phyloP scores from a whole-genome alignment of 1,284 basidiomycete genomes.

The Mycena sp. region DNA sequence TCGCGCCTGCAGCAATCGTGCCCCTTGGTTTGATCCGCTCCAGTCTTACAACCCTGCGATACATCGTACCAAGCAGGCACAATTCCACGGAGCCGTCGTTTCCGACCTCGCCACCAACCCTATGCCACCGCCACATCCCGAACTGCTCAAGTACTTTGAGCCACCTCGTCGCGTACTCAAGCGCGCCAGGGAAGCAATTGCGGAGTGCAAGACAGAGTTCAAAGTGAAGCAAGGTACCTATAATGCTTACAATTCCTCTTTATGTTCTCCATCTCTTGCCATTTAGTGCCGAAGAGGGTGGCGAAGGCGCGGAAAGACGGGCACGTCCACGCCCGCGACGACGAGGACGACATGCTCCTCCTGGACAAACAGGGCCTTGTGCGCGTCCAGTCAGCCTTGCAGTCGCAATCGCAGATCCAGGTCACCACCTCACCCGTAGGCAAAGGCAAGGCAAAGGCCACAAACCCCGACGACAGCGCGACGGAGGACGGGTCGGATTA shows the following conservation, averaged over 20 bases:
- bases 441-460: constrained; percentile 42
- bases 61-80: constrained; percentile 92
- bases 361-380: constrained; percentile 60
- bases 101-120: constrained; percentile 78
- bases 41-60: constrained; percentile 90
- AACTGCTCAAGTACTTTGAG: constrained; percentile 85
- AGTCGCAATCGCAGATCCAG: constrained; percentile 19
- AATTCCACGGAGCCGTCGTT: constrained; percentile 87
- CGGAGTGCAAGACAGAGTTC: constrained; percentile 71
- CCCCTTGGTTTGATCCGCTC: constrained; percentile 81
- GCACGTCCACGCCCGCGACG: constrained; percentile 58
- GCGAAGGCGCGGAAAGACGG: constrained; percentile 62
- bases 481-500: constrained; percentile 54
- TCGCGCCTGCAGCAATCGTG: constrained; percentile 57
- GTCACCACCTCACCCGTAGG: constrained; percentile 19
- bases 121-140: constrained; percentile 86
- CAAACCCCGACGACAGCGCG: constrained; percentile 49
- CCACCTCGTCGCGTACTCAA: constrained; percentile 78
- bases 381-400: constrained; percentile 32
- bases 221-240: constrained; percentile 77
- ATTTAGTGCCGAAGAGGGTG: constrained; percentile 65
- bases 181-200: constrained; percentile 61
- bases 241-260: neutral
- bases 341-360: constrained; percentile 67
- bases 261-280: neutral